These are phyloP conservation scores for Eragrostis curvula DNA, from an alignment of 176 grass and related monocot species.

Conservation along the genomic window DNA sequence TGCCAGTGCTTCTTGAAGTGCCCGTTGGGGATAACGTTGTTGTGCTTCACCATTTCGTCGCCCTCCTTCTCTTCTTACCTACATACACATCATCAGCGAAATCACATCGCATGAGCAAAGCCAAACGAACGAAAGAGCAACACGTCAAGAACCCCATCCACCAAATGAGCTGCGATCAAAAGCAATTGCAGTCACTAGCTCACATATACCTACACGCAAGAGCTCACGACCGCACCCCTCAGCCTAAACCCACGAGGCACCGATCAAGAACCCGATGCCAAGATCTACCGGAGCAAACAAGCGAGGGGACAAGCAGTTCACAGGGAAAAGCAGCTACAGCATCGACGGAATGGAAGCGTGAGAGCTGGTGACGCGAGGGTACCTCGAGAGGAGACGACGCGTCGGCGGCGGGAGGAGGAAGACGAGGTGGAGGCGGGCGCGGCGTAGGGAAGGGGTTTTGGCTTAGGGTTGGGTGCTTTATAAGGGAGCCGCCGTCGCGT, in stretches of 20 bases:
- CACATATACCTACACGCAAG: neutral
- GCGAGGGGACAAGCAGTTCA: neutral
- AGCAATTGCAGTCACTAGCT: neutral
- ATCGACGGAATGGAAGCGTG: too few species aligned
- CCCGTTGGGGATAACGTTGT: constrained; percentile 84
- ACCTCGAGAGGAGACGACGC: neutral
- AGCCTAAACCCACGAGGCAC: neutral
- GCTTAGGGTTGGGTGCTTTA: neutral
- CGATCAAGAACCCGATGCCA: neutral
- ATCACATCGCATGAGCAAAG: neutral
- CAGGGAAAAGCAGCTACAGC: neutral
- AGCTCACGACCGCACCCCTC: neutral
- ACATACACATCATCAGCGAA: neutral
- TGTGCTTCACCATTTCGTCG: constrained; percentile 85
- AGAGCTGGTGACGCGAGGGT: neutral
- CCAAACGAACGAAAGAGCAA: neutral
- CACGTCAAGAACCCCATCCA: too few species aligned
- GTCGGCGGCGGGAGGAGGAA: neutral
- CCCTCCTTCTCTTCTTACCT: constrained; percentile 46
- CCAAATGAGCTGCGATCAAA: too few species aligned
- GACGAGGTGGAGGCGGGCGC: neutral
- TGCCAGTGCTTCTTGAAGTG: constrained; percentile 96
- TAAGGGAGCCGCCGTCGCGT: neutral
- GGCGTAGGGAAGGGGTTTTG: neutral
- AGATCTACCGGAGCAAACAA: neutral